Percentiles rank a stretch among this genome's conserved stretches.
phyloP scores from a whole-genome alignment of 768 basidiomycete genomes.

The Amanita jacksonii region DNA sequence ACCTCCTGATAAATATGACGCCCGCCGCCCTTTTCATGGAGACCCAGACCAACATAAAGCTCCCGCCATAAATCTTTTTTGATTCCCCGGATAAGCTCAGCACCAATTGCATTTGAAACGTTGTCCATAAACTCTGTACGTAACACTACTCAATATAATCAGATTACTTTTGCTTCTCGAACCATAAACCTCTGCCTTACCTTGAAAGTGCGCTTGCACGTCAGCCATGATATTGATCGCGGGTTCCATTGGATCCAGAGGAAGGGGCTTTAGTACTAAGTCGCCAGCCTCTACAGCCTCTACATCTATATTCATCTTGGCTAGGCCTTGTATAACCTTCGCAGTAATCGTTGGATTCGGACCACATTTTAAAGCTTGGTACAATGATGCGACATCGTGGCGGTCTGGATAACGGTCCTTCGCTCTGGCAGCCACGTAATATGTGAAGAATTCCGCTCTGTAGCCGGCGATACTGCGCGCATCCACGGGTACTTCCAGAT shows the following conservation, averaged over 20 bases:
- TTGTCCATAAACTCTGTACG: slow-evolving; percentile 53
- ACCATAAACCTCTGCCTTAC: slow-evolving; percentile 22
- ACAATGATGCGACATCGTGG: slow-evolving; percentile 8
- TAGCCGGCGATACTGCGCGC: slow-evolving; percentile 35
- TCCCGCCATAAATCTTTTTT: slow-evolving; percentile 34
- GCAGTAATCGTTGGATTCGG: no score
- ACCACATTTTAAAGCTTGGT: no score
- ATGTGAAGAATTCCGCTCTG: slow-evolving; percentile 32
- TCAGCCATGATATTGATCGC: slow-evolving; percentile 61
- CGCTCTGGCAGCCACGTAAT: slow-evolving; percentile 28
- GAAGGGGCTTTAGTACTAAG: slow-evolving; percentile 41
- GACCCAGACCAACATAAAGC: slow-evolving; percentile 38
- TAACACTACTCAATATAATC: slow-evolving; percentile 33
- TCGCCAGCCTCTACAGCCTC: slow-evolving; percentile 21
- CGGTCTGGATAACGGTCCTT: slow-evolving; percentile 16
- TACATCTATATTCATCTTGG: no score
- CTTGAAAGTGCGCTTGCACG: slow-evolving; percentile 69
- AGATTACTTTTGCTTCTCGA: slow-evolving; percentile 5
- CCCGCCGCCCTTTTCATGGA: slow-evolving; percentile 41
- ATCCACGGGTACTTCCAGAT: slow-evolving; percentile 37
- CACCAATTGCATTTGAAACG: slow-evolving; percentile 46
- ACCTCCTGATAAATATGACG: slow-evolving; percentile 37
- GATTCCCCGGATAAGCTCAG: slow-evolving; percentile 44
- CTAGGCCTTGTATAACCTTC: no score
- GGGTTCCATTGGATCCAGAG: slow-evolving; percentile 41